Conservation (phyloP, 129 eudicot species). For the Scalesia atractyloides region DNA sequence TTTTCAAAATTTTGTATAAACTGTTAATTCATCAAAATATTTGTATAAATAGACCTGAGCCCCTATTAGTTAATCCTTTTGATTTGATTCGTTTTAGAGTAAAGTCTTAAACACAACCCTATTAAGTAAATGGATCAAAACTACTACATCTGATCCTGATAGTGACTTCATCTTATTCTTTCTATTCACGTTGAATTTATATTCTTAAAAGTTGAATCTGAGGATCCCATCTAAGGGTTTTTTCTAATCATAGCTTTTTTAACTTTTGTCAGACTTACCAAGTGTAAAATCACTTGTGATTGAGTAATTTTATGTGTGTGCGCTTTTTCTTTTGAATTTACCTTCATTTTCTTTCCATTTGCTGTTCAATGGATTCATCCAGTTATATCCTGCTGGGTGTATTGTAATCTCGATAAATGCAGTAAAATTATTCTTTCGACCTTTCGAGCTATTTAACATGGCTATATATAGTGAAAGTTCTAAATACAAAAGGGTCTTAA, state of each 20-base stretch:
- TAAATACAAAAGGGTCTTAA: too few species aligned
- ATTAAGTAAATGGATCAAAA: background rate
- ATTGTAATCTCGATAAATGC: background rate
- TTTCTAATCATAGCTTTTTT: background rate
- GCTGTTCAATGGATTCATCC: background rate
- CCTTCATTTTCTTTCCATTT: background rate
- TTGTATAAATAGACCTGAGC: background rate
- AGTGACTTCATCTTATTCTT: background rate
- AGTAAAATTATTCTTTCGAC: background rate
- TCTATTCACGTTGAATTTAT: constrained; percentile 6
- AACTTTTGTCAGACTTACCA: background rate
- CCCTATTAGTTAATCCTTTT: background rate
- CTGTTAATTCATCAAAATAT: background rate
- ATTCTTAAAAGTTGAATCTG: background rate
- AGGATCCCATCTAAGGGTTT: background rate
- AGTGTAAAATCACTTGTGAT: background rate
- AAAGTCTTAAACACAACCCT: background rate
- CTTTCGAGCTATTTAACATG: background rate
- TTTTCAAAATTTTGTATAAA: background rate
- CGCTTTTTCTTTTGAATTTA: background rate
- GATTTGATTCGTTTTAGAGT: background rate
- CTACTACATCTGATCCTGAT: background rate
- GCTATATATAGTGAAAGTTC: too few species aligned
- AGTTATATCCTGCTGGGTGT: background rate
- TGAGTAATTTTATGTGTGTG: background rate